Conservation (phyloP, 768 basidiomycete genomes). For the Rhizopogon vesiculosus region DNA sequence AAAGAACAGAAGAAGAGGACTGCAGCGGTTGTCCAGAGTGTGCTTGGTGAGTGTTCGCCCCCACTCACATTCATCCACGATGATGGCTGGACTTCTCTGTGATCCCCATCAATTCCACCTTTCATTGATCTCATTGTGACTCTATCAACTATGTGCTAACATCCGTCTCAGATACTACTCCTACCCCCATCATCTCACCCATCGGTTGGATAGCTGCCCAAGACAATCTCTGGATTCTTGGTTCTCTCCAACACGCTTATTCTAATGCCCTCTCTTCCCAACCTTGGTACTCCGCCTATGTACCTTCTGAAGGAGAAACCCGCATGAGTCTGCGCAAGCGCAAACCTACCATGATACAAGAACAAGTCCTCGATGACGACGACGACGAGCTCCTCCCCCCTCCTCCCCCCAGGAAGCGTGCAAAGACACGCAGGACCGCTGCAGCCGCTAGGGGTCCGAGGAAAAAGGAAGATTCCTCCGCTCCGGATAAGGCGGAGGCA, state of each 20-base stretch:
- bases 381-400: constrained; percentile 21
- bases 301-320: constrained; percentile 23
- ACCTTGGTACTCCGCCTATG: constrained; percentile 28
- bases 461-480: constrained; percentile 1
- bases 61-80: no score
- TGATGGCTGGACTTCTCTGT: background rate
- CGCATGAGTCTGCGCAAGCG: constrained; percentile 31
- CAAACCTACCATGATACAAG: constrained; percentile 19
- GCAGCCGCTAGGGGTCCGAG: constrained; percentile 5
- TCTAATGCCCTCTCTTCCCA: constrained; percentile 15
- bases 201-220: constrained; percentile 29
- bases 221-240: constrained; percentile 31
- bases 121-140: background rate
- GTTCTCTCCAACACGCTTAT: constrained; percentile 26
- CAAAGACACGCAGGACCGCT: constrained; percentile 20
- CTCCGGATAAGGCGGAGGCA: constrained; percentile 4
- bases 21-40: constrained; percentile 47
- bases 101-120: background rate
- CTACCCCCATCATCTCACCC: constrained; percentile 29
- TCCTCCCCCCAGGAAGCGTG: constrained; percentile 27
- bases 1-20: constrained; percentile 43
- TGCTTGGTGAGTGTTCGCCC: constrained; percentile 41
- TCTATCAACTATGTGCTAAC: background rate
- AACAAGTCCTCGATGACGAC: constrained; percentile 21
- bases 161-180: constrained; percentile 18